Evolutionary conservation across 2,329 filamentous ascomycete genomes (phyloP).

Genomic region (Monosporascus sp.): DNA sequence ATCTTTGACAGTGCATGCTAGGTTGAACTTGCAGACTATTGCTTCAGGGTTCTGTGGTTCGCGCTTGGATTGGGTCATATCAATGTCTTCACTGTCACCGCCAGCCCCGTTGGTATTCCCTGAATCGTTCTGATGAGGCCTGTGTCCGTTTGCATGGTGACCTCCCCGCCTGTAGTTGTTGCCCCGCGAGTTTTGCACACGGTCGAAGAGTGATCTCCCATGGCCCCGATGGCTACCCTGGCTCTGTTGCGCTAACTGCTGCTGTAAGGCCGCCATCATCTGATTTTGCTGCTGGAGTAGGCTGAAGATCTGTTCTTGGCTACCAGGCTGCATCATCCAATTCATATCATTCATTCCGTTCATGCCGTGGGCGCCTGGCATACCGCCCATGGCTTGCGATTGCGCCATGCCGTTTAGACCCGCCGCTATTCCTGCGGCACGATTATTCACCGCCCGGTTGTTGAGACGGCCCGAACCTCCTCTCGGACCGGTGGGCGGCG

Average conservation of each 20-base stretch:
- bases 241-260: slow-evolving; percentile 53
- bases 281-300: slow-evolving; percentile 82
- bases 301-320: slow-evolving; percentile 68
- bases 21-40: slow-evolving; percentile 82
- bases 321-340: slow-evolving; percentile 44
- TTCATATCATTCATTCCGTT: slow-evolving; percentile 38
- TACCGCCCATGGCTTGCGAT: slow-evolving; percentile 32
- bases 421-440: slow-evolving; percentile 43
- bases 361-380: slow-evolving; percentile 32
- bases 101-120: slow-evolving; percentile 30
- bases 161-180: slow-evolving; percentile 39
- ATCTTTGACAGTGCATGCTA: slow-evolving; percentile 79
- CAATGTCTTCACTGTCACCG: slow-evolving; percentile 53
- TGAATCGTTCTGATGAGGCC: slow-evolving; percentile 24
- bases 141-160: slow-evolving; percentile 35
- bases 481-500: slow-evolving; percentile 66
- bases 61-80: slow-evolving; percentile 50
- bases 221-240: slow-evolving; percentile 35
- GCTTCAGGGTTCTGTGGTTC: slow-evolving; percentile 55
- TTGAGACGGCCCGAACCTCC: slow-evolving; percentile 43
- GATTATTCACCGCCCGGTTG: slow-evolving; percentile 47
- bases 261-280: slow-evolving; percentile 73
- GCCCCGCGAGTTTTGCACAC: slow-evolving; percentile 55
- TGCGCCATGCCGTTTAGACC: slow-evolving; percentile 36
- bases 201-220: slow-evolving; percentile 67